These are phyloP conservation scores for Flaveria bidentis DNA, from an alignment of 129 eudicot species.

Conservation along the genomic window DNA sequence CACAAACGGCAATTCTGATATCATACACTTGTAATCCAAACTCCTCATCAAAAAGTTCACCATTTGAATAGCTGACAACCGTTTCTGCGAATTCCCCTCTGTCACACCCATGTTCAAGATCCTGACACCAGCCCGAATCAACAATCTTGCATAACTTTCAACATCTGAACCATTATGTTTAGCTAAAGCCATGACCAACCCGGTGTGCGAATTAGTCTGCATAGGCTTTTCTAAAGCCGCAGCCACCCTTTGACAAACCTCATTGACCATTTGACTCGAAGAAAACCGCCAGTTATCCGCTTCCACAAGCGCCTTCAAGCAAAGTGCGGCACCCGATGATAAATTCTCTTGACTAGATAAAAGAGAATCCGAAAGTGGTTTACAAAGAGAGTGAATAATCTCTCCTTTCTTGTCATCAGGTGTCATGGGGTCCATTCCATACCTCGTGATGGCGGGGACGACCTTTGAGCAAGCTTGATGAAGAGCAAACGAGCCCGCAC, in stretches of 20 bases:
- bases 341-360: constrained; percentile 70
- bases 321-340: constrained; percentile 89
- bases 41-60: constrained; percentile 74
- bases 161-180: constrained; percentile 63
- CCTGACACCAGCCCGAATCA: constrained; percentile 61
- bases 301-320: constrained; percentile 81
- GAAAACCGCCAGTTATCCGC: constrained; percentile 92
- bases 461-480: constrained; percentile 97
- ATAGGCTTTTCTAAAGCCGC: constrained; percentile 75
- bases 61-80: constrained; percentile 83
- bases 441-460: constrained; percentile 85
- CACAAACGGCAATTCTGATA: constrained; percentile 61
- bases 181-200: constrained; percentile 76
- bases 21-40: constrained; percentile 75
- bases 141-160: constrained; percentile 79
- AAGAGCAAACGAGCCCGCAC: constrained; percentile 88
- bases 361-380: constrained; percentile 83
- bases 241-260: constrained; percentile 77
- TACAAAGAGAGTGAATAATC: constrained; percentile 75
- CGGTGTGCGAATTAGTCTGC: constrained; percentile 74
- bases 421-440: constrained; percentile 82
- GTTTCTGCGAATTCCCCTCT: constrained; percentile 73
- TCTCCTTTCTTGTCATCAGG: constrained; percentile 58
- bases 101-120: constrained; percentile 57
- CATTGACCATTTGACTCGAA: constrained; percentile 72